Conservation (phyloP, 805 yeast genomes). For the Zygoascus biomembranicola region DNA sequence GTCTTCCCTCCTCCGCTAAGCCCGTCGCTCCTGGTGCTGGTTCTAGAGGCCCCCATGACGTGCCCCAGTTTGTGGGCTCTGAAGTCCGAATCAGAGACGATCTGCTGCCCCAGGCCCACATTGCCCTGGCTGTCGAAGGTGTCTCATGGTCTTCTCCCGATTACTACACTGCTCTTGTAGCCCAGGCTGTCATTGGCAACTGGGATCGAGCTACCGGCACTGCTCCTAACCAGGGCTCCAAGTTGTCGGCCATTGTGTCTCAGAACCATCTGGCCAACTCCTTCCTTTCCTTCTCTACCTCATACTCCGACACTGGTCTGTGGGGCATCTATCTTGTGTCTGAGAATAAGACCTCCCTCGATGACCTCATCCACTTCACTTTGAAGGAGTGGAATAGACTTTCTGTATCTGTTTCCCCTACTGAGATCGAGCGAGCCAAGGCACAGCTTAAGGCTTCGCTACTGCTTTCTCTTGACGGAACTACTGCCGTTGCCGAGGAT, state of each 20-base stretch:
- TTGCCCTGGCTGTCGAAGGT: conserved; percentile 95
- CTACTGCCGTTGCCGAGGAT: conserved; percentile 95
- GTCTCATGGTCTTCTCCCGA: conserved; percentile 96
- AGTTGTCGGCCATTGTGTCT: conserved; percentile 60
- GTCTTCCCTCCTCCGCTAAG: conserved; percentile 37
- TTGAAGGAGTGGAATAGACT: conserved; percentile 84
- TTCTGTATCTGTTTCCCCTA: conserved; percentile 69
- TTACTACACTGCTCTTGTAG: conserved; percentile 88
- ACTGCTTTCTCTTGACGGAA: conserved; percentile 81
- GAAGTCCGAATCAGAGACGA: conserved; percentile 79
- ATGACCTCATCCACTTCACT: conserved; percentile 63
- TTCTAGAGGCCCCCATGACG: conserved; percentile 51
- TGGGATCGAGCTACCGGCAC: conserved; percentile 93
- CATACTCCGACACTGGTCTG: conserved; percentile 93
- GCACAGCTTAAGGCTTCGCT: conserved; percentile 91
- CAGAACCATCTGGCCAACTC: conserved; percentile 74
- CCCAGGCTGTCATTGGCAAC: conserved; percentile 93
- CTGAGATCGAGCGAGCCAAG: conserved; percentile 90
- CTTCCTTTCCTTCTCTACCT: conserved; percentile 92
- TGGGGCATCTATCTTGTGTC: conserved; percentile 95
- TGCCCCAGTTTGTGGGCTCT: conserved; percentile 76
- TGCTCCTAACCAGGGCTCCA: conserved; percentile 78
- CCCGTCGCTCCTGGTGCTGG: conserved; percentile 65
- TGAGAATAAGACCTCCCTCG: conserved; percentile 61
- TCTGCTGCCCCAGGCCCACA: conserved; percentile 78